A percentile compares a stretch with the other conserved stretches of the same genome.
These are phyloP conservation scores for Salvia hispanica DNA, from an alignment of 257 asterid genomes.

Conservation along the genomic window DNA sequence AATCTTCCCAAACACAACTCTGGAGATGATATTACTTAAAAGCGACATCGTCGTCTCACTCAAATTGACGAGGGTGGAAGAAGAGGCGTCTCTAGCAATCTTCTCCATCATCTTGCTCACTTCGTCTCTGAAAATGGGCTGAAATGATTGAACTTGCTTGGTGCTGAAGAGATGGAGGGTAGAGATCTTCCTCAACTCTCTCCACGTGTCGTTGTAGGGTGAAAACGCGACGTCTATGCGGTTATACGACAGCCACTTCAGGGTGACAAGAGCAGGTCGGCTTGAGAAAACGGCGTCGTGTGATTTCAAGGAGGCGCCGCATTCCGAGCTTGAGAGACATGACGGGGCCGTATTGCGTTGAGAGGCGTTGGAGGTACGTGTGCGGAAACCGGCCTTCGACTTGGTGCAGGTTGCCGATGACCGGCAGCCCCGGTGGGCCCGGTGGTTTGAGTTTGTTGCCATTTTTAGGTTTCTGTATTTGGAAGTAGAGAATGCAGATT, in stretches of 20 bases:
- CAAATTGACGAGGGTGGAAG: not conserved
- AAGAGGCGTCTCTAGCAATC: not conserved
- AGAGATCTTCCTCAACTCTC: constrained; percentile 31
- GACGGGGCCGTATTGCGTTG: constrained; percentile 30
- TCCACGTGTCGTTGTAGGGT: constrained; percentile 15
- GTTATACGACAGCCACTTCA: constrained; percentile 29
- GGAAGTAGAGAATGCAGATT: constrained; percentile 25
- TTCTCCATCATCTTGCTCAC: not conserved
- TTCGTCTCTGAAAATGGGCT: constrained; percentile 25
- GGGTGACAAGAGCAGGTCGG: constrained; percentile 25
- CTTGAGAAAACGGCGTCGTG: constrained; percentile 31
- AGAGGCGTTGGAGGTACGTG: constrained; percentile 20
- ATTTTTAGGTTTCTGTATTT: constrained; percentile 9
- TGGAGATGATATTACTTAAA: constrained; percentile 2
- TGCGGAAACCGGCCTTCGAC: constrained; percentile 24
- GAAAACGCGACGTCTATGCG: constrained; percentile 29
- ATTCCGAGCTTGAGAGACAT: constrained; percentile 17
- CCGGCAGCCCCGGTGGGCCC: constrained; percentile 29
- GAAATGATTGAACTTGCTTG: constrained; percentile 11
- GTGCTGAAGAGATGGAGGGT: constrained; percentile 18
- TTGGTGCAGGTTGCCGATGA: constrained; percentile 38
- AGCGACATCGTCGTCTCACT: constrained; percentile 21
- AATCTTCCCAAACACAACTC: constrained; percentile 29
- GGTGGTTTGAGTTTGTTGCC: constrained; percentile 21
- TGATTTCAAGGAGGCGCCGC: constrained; percentile 2